Evolutionary conservation across 768 basidiomycete species (phyloP).

Genomic region (Mycena albidolilacea): DNA sequence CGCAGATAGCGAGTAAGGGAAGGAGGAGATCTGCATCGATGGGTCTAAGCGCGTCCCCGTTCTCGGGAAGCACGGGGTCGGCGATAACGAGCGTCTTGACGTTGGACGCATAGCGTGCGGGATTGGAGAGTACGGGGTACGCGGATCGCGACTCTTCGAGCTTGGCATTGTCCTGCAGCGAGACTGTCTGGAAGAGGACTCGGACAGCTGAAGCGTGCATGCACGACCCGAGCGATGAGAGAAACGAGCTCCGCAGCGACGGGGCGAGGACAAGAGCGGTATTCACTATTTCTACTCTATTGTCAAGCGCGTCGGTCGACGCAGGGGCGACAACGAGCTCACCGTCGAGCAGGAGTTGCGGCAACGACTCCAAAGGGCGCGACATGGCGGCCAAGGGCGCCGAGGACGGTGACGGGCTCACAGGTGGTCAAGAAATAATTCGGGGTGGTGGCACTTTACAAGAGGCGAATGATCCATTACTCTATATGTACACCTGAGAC

Average conservation of each 20-base stretch:
- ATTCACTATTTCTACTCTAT: slow-evolving; percentile 34
- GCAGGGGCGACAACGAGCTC: slow-evolving; percentile 15
- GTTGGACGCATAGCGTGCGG: slow-evolving; percentile 47
- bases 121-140: slow-evolving; percentile 49
- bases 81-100: slow-evolving; percentile 49
- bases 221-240: slow-evolving; percentile 48
- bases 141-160: slow-evolving; percentile 23
- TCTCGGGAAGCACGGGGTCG: slow-evolving; percentile 28
- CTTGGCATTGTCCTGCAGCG: slow-evolving; percentile 47
- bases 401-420: background rate
- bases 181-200: slow-evolving; percentile 47
- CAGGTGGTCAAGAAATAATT: background rate
- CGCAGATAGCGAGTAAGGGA: slow-evolving; percentile 40
- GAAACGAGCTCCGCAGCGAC: slow-evolving; percentile 40
- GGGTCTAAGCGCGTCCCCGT: slow-evolving; percentile 24
- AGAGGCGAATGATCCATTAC: background rate
- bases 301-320: slow-evolving; percentile 20
- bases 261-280: slow-evolving; percentile 37
- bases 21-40: slow-evolving; percentile 40
- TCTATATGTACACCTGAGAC: background rate
- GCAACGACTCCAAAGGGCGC: slow-evolving; percentile 36
- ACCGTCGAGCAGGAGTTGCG: slow-evolving; percentile 45
- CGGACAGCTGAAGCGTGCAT: slow-evolving; percentile 50
- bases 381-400: slow-evolving; percentile 32
- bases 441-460: background rate